Percentiles rank a stretch among this genome's conserved stretches.
Conservation (phyloP, 1,284 basidiomycete genomes). For the Ustilago trichophora region DNA sequence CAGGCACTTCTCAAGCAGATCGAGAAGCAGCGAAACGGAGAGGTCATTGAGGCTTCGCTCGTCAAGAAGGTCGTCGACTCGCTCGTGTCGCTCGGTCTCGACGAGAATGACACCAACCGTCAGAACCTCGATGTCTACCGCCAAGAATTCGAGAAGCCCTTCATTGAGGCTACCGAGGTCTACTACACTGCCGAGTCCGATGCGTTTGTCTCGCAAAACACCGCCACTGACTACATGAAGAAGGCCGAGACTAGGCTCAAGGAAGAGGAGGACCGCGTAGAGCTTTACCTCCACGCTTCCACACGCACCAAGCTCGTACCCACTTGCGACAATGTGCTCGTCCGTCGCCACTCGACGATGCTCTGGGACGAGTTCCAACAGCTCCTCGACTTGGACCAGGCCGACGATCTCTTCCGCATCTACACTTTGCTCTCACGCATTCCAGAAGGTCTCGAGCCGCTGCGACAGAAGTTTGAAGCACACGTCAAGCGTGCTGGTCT, state of each 20-base stretch:
- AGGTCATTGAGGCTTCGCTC: constrained; percentile 88
- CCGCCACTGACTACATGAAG: constrained; percentile 94
- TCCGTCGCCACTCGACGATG: constrained; percentile 83
- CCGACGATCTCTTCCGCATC: constrained; percentile 85
- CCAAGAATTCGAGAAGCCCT: constrained; percentile 87
- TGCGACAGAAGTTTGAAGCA: constrained; percentile 90
- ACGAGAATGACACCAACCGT: constrained; percentile 88
- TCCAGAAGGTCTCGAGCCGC: constrained; percentile 86
- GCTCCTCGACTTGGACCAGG: constrained; percentile 89
- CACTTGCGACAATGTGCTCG: constrained; percentile 91
- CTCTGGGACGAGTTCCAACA: constrained; percentile 96
- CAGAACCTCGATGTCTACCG: constrained; percentile 94
- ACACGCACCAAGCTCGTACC: constrained; percentile 73
- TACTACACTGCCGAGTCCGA: constrained; percentile 94
- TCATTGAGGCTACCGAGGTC: constrained; percentile 85
- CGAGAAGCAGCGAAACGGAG: constrained; percentile 91
- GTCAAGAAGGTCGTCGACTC: constrained; percentile 97
- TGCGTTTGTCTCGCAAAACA: constrained; percentile 87
- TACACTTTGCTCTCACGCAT: constrained; percentile 91
- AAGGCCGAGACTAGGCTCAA: constrained; percentile 90
- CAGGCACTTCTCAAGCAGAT: constrained; percentile 87
- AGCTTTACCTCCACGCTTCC: constrained; percentile 85
- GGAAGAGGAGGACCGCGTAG: constrained; percentile 95
- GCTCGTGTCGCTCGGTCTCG: constrained; percentile 91
- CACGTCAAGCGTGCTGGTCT: constrained; percentile 92